Evolutionary conservation across 2,329 filamentous ascomycete genomes (phyloP).

Genomic region (Alternaria postmessia): DNA sequence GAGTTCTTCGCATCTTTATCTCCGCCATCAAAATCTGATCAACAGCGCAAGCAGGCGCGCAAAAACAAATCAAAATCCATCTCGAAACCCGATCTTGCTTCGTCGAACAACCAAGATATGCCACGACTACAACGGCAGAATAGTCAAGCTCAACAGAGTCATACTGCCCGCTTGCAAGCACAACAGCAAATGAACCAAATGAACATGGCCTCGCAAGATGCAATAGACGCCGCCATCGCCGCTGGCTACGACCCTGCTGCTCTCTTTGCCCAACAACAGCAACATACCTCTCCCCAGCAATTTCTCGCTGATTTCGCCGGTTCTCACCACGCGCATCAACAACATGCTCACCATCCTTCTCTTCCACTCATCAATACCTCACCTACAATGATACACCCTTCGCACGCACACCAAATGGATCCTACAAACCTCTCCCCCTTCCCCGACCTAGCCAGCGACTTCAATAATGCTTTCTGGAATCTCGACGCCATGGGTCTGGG

Average conservation of each 20-base stretch:
- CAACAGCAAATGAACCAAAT: constrained; percentile 43
- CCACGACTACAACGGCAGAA: constrained; percentile 28
- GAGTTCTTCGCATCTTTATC: constrained; percentile 89
- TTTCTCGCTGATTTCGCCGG: constrained; percentile 56
- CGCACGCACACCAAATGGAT: constrained; percentile 43
- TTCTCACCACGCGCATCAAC: constrained; percentile 55
- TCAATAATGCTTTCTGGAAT: constrained; percentile 47
- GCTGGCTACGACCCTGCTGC: constrained; percentile 38
- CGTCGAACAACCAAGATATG: constrained; percentile 37
- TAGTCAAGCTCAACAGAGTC: constrained; percentile 32
- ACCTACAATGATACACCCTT: constrained; percentile 39
- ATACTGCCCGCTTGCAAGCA: constrained; percentile 37
- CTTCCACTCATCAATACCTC: constrained; percentile 51
- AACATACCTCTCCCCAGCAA: constrained; percentile 38
- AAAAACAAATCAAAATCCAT: constrained; percentile 50
- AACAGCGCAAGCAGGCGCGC: constrained; percentile 61
- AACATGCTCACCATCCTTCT: constrained; percentile 33
- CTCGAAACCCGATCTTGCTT: constrained; percentile 38
- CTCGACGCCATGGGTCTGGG: constrained; percentile 42
- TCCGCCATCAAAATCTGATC: constrained; percentile 61
- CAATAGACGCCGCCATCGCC: constrained; percentile 35
- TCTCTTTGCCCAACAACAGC: constrained; percentile 39
- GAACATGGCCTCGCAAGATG: constrained; percentile 43
- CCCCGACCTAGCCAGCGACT: constrained; percentile 42
- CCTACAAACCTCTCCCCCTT: constrained; percentile 35